Evolutionary conservation across 345 rosid species (phyloP), one percentile per base, ranked within the genome.

Genomic region (Angophora floribunda): DNA sequence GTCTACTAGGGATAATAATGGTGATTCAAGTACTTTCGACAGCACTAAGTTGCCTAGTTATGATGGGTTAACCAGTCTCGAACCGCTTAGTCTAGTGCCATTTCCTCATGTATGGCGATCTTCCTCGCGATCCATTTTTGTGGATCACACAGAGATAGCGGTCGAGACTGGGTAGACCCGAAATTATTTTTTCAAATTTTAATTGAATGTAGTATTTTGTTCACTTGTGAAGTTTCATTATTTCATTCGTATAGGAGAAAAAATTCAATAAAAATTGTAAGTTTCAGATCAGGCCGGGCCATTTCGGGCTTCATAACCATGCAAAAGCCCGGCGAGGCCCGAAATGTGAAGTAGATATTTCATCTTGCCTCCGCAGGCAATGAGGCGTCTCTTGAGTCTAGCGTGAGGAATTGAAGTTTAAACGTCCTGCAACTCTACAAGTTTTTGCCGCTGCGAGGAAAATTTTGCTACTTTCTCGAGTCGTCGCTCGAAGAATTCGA

Each of bases 391-490:
- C 26, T 21, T 1, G 61, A 55, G 61, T 7, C 11, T 55, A 55
- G 5, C 11, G 4, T 0, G 11, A 55, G 59, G 59, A 5, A 55
- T 55, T 55, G 9, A 55, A 55, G 26, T 21, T 7, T 8, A 55
- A 55, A 22, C 4, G 41, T 21, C 28, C 1, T 8, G 28, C 26
- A 11, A 55, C 21, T 11, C 2, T 7, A 21, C 6, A 11, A 55
- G 8, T 7, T 5, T 55, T 55, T 1, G 61, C 2, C 19, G 28
- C 28, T 7, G 28, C 0, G 2, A 9, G 13, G 28, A 55, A 55
- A 55, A 55, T 21, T 8, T 22, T 4, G 22, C 28, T 8, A 55
- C 28, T 3, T 4, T 55, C 2, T 55, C 28, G 13, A 55, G 61
- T 55, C 28, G 22, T 55, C 12, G 12, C 28, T 22, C 26, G 61